Conservation (phyloP, 495 filamentous ascomycete species). For the Cercophora sp. region DNA sequence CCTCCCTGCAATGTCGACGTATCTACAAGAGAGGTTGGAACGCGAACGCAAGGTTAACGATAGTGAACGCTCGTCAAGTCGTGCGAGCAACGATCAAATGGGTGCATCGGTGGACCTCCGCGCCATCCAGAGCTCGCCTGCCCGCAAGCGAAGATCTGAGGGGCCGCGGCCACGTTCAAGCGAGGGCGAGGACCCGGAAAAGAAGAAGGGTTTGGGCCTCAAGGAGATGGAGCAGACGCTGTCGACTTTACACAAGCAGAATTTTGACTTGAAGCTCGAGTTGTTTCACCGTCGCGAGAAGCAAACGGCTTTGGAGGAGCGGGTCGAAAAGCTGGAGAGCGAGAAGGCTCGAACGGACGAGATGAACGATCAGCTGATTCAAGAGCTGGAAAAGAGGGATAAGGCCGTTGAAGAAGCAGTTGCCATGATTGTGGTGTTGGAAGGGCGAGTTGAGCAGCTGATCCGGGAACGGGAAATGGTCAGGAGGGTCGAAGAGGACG, state of each 20-base stretch:
- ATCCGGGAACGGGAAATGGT: conserved; percentile 40
- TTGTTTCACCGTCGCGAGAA: conserved; percentile 67
- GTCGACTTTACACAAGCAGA: conserved; percentile 72
- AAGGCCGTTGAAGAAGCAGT: conserved; percentile 79
- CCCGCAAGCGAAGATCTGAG: conserved; percentile 23
- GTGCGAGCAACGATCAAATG: conserved; percentile 32
- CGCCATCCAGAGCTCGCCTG: conserved; percentile 31
- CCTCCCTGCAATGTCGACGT: conserved; percentile 34
- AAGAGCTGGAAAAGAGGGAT: conserved; percentile 71
- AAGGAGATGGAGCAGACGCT: conserved; percentile 47
- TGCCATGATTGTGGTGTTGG: conserved; percentile 69
- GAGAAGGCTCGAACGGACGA: conserved; percentile 50
- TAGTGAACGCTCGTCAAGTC: conserved; percentile 37
- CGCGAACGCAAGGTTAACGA: conserved; percentile 44
- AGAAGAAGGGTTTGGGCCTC: conserved; percentile 42
- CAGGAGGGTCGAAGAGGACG: conserved; percentile 31
- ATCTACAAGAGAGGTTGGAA: conserved; percentile 50
- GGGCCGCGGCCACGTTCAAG: conserved; percentile 33
- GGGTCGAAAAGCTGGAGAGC: conserved; percentile 56
- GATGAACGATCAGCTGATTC: conserved; percentile 64
- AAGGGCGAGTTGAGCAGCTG: conserved; percentile 61
- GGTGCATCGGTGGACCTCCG: conserved; percentile 20
- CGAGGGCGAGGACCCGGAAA: conserved; percentile 28
- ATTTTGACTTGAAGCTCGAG: conserved; percentile 87
- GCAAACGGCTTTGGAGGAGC: conserved; percentile 53